phyloP scores from a whole-genome alignment of 1,284 basidiomycete genomes.

The Ceratorhiza oryzae-sativae region DNA sequence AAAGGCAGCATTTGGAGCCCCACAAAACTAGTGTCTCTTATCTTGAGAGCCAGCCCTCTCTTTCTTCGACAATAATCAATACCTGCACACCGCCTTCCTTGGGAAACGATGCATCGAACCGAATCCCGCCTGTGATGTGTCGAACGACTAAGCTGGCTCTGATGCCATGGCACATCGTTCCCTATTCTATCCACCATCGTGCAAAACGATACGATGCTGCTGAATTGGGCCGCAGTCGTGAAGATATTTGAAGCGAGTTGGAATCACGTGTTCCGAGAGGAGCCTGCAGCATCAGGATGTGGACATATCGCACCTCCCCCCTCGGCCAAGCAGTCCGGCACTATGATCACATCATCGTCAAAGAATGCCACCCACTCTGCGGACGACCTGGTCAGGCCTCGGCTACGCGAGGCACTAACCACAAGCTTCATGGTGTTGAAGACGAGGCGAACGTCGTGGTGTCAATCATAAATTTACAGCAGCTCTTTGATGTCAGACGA shows the following conservation, averaged over 20 bases:
- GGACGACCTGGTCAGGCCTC: constrained; percentile 58
- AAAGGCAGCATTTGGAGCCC: constrained; percentile 59
- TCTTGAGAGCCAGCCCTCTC: constrained; percentile 52
- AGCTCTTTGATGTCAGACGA: constrained; percentile 53
- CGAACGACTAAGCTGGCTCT: constrained; percentile 65
- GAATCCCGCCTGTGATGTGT: constrained; percentile 56
- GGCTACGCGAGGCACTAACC: constrained; percentile 60
- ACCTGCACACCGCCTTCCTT: constrained; percentile 70
- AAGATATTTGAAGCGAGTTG: constrained; percentile 59
- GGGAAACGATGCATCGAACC: constrained; percentile 59
- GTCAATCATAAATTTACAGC: constrained; percentile 51
- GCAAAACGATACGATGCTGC: constrained; percentile 68
- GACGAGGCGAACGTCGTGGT: constrained; percentile 59
- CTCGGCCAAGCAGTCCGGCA: constrained; percentile 56
- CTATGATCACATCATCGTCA: constrained; percentile 63
- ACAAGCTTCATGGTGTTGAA: constrained; percentile 56
- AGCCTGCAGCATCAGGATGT: constrained; percentile 60
- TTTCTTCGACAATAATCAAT: constrained; percentile 66
- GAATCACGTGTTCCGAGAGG: constrained; percentile 61
- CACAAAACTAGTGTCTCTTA: constrained; percentile 55
- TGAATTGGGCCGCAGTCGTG: constrained; percentile 62
- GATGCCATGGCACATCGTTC: constrained; percentile 63
- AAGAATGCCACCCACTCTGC: constrained; percentile 62
- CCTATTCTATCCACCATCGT: constrained; percentile 62
- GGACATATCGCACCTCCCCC: constrained; percentile 59